Evolutionary conservation across 2,329 filamentous ascomycete species (phyloP).

Genomic region (Pochonia chlamydosporia): DNA sequence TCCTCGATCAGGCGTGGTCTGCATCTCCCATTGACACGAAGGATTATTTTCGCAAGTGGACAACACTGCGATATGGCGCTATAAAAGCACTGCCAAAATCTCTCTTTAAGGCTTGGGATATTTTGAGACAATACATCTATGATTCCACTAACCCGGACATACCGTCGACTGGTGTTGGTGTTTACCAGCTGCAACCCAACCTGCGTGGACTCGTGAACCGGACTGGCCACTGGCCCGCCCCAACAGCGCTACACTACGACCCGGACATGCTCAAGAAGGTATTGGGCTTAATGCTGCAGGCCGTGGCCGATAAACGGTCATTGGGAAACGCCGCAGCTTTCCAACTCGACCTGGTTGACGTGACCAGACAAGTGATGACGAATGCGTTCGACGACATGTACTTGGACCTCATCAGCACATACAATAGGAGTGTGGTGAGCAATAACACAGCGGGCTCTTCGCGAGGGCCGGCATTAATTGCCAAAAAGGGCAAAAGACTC

Average conservation of each 20-base stretch:
- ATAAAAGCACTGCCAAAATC: slow-evolving; percentile 18
- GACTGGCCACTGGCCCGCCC: slow-evolving; percentile 27
- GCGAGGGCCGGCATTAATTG: no score
- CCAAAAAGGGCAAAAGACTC: slow-evolving; percentile 26
- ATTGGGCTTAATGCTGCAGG: slow-evolving; percentile 32
- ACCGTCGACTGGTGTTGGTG: slow-evolving; percentile 35
- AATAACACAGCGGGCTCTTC: slow-evolving; percentile 11
- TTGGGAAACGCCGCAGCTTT: slow-evolving; percentile 35
- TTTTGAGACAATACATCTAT: slow-evolving; percentile 37
- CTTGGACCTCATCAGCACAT: slow-evolving; percentile 26
- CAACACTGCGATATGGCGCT: slow-evolving; percentile 32
- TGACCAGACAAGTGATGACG: slow-evolving; percentile 41
- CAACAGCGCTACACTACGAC: slow-evolving; percentile 35
- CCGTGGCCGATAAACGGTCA: slow-evolving; percentile 25
- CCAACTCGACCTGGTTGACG: slow-evolving; percentile 39
- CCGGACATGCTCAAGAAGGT: slow-evolving; percentile 28
- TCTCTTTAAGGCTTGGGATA: slow-evolving; percentile 33
- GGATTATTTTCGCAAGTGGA: slow-evolving; percentile 40
- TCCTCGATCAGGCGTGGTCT: slow-evolving; percentile 45
- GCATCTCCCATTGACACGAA: slow-evolving; percentile 33
- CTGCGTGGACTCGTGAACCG: slow-evolving; percentile 30
- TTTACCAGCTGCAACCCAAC: slow-evolving; percentile 37
- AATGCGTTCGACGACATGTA: slow-evolving; percentile 38
- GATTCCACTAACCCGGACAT: slow-evolving; percentile 38
- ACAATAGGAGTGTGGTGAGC: slow-evolving; percentile 11